Evolutionary conservation across 1,139 yeast species (phyloP).

Genomic region (Candida tunisiensis): DNA sequence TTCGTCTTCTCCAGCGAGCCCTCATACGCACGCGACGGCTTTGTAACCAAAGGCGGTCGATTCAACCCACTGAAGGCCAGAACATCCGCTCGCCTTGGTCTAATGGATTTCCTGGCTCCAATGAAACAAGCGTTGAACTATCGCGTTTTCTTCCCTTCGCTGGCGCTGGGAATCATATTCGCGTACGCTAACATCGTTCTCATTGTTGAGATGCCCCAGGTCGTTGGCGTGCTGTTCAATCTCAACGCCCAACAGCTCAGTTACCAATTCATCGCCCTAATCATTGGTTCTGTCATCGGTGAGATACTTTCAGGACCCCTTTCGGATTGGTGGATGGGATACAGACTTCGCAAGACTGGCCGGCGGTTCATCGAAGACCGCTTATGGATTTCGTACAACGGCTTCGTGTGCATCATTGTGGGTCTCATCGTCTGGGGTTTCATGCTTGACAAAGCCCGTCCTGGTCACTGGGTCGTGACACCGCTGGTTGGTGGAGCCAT

Average conservation of each 20-base stretch:
- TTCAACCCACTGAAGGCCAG: slow-evolving; percentile 1
- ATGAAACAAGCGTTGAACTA: slow-evolving; percentile 5
- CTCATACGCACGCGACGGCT: slow-evolving; percentile 5
- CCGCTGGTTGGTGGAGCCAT: slow-evolving; percentile 17
- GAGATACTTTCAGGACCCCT: slow-evolving; percentile 15
- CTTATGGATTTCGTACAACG: slow-evolving; percentile 13
- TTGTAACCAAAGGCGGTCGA: too few relatives aligned
- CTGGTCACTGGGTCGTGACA: slow-evolving; percentile 12
- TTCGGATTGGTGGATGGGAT: slow-evolving; percentile 17
- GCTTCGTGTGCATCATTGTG: slow-evolving; percentile 11
- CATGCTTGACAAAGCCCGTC: slow-evolving; percentile 10
- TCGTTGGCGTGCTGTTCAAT: slow-evolving; percentile 11
- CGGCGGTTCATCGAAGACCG: slow-evolving; percentile 11
- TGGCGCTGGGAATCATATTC: slow-evolving; percentile 11
- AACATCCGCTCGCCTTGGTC: not conserved
- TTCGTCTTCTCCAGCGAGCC: slow-evolving; percentile 6
- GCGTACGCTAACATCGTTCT: slow-evolving; percentile 14
- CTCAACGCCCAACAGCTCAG: slow-evolving; percentile 14
- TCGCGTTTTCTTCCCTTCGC: not conserved
- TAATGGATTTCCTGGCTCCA: slow-evolving; percentile 2
- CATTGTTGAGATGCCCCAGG: slow-evolving; percentile 16
- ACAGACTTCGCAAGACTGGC: slow-evolving; percentile 7
- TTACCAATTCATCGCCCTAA: slow-evolving; percentile 13
- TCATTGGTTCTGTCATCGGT: slow-evolving; percentile 15
- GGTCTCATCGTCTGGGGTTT: slow-evolving; percentile 17